phyloP scores from a whole-genome alignment of 1,139 yeast genomes.

The Tardiomyces blankii region DNA sequence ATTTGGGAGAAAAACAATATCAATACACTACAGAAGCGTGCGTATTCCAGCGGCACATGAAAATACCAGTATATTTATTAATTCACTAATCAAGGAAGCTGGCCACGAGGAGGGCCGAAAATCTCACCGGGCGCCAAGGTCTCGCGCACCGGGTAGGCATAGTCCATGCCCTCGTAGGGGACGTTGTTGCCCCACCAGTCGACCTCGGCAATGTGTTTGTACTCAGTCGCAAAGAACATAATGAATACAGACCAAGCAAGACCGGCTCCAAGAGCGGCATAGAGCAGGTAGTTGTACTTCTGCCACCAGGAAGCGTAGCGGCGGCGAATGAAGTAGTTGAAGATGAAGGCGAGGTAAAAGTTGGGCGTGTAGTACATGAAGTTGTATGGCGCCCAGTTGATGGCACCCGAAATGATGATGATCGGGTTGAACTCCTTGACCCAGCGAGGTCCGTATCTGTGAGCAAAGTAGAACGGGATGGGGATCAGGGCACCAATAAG shows the following conservation, averaged over 20 bases:
- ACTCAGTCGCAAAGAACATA: constrained; percentile 23
- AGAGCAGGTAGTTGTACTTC: constrained; percentile 49
- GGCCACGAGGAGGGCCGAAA: background rate
- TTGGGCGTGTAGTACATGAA: constrained; percentile 42
- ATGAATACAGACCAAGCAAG: constrained; percentile 33
- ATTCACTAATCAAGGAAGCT: no score
- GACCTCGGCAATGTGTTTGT: constrained; percentile 19
- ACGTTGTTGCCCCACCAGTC: constrained; percentile 56
- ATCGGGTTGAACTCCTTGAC: constrained; percentile 37
- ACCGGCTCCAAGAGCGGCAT: constrained; percentile 48
- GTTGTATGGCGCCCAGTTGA: constrained; percentile 36
- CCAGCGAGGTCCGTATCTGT: constrained; percentile 35
- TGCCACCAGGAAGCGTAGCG: constrained; percentile 50
- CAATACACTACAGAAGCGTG: no score
- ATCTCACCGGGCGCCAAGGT: background rate
- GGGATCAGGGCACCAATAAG: constrained; percentile 41
- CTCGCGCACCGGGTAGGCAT: constrained; percentile 19
- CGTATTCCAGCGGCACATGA: no score
- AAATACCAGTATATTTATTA: no score
- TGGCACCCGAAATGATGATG: constrained; percentile 39
- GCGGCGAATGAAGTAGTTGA: constrained; percentile 43
- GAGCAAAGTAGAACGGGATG: constrained; percentile 31
- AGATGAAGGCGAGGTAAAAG: constrained; percentile 36
- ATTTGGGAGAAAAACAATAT: no score
- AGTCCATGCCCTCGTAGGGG: constrained; percentile 35